A percentile compares a stretch with the other conserved stretches of the same genome.
Conservation (phyloP, 768 basidiomycete genomes). For the Russula earlei region DNA sequence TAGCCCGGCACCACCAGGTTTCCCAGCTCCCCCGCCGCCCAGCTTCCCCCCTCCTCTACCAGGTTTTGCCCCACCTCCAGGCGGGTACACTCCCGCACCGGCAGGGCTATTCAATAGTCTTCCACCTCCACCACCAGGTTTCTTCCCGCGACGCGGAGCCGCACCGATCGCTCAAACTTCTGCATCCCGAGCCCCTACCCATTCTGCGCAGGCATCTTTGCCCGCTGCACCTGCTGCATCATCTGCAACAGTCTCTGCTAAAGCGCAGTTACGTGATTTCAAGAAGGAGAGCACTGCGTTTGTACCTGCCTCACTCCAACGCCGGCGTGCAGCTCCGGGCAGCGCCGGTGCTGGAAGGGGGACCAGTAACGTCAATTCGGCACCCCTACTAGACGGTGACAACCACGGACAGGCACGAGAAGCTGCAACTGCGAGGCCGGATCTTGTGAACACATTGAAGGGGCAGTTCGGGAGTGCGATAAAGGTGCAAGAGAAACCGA, state of each 20-base stretch:
- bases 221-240: slow-evolving; percentile 30
- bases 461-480: slow-evolving; percentile 41
- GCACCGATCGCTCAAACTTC: slow-evolving; percentile 6
- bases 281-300: slow-evolving; percentile 94
- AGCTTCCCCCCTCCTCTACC: slow-evolving; percentile 23
- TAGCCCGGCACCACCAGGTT: slow-evolving; percentile 19
- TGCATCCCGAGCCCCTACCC: slow-evolving; percentile 13
- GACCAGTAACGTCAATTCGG: slow-evolving; percentile 18
- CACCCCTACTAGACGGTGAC: slow-evolving; percentile 27
- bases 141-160: slow-evolving; percentile 46
- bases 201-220: slow-evolving; percentile 28
- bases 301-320: slow-evolving; percentile 72
- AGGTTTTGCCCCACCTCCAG: slow-evolving; percentile 20
- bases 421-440: slow-evolving; percentile 42
- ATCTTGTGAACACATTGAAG: slow-evolving; percentile 54
- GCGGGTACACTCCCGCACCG: slow-evolving; percentile 25
- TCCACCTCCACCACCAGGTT: slow-evolving; percentile 33
- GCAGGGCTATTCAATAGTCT: slow-evolving; percentile 24
- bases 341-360: slow-evolving; percentile 23
- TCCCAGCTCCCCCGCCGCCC: slow-evolving; percentile 18
- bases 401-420: slow-evolving; percentile 23
- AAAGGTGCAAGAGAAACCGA: slow-evolving; percentile 22
- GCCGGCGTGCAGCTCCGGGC: slow-evolving; percentile 40
- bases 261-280: slow-evolving; percentile 81
- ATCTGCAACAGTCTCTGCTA: slow-evolving; percentile 71